A percentile compares a stretch with the other conserved stretches of the same genome.
Conservation (phyloP, 176 grass and related monocot genomes). For the Aegilops umbellulata region DNA sequence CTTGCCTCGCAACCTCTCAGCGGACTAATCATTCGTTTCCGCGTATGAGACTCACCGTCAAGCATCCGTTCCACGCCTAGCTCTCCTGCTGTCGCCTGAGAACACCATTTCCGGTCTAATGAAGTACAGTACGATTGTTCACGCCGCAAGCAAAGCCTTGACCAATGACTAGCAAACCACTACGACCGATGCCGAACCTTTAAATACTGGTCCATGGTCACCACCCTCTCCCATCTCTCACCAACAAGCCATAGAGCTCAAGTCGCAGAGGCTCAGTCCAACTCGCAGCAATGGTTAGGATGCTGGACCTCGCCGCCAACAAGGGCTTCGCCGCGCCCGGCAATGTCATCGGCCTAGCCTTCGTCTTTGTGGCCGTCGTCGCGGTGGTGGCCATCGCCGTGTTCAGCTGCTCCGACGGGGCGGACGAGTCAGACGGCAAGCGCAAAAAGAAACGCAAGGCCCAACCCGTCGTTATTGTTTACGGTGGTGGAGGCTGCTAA, state of each 20-base stretch:
- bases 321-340: background rate
- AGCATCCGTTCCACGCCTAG: background rate
- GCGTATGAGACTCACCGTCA: background rate
- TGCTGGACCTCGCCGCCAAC: background rate
- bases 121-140: background rate
- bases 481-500: background rate
- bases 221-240: background rate
- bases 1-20: background rate
- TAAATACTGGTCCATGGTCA: background rate
- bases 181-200: background rate
- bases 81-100: too few relatives aligned
- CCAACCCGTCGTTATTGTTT: background rate
- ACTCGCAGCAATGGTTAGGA: background rate
- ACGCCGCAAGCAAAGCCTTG: background rate
- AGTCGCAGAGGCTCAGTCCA: background rate
- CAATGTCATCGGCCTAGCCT: background rate
- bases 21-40: background rate
- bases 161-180: background rate
- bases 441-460: background rate
- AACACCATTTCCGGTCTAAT: background rate
- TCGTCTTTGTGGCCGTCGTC: background rate
- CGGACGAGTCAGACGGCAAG: background rate
- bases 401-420: conserved; percentile 4
- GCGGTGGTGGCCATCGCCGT: background rate
- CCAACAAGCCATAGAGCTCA: background rate